Conservation (phyloP, 73 alveolate genomes). For the Diophrys appendiculata region DNA sequence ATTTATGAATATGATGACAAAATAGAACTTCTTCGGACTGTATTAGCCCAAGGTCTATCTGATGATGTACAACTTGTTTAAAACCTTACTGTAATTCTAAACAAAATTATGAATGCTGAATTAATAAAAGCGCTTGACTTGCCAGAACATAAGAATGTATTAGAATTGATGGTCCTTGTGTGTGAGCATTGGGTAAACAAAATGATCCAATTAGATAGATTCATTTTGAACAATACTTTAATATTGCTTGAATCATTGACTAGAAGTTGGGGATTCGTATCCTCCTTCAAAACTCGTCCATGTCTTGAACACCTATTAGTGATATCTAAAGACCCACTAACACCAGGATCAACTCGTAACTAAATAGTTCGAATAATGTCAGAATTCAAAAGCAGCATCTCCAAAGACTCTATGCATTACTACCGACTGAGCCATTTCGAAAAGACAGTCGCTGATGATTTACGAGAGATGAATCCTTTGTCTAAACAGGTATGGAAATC, state of each 20-base stretch:
- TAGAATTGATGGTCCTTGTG: conserved; percentile 45
- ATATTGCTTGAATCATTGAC: conserved; percentile 49
- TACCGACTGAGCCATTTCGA: conserved; percentile 29
- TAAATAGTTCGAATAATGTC: conserved; percentile 44
- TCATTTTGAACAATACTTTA: conserved; percentile 45
- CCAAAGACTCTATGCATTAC: conserved; percentile 39
- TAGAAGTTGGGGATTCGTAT: conserved; percentile 44
- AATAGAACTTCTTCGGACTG: conserved; percentile 31
- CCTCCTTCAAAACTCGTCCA: conserved; percentile 42
- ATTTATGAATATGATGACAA: conserved; percentile 59
- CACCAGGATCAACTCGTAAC: conserved; percentile 31
- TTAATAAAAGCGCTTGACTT: conserved; percentile 38
- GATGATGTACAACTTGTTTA: conserved; percentile 43
- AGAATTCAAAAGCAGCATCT: conserved; percentile 32
- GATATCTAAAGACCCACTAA: conserved; percentile 35
- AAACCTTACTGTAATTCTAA: conserved; percentile 49
- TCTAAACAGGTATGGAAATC: background rate
- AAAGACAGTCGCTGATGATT: background rate
- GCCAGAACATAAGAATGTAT: conserved; percentile 18
- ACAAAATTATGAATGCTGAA: conserved; percentile 45
- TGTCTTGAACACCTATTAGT: conserved; percentile 47
- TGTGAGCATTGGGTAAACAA: conserved; percentile 55
- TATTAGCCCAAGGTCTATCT: conserved; percentile 40
- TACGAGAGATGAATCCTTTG: background rate
- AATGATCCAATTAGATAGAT: conserved; percentile 44